phyloP scores from a whole-genome alignment of 202 grass and related monocot genomes.

The Eragrostis tef region DNA sequence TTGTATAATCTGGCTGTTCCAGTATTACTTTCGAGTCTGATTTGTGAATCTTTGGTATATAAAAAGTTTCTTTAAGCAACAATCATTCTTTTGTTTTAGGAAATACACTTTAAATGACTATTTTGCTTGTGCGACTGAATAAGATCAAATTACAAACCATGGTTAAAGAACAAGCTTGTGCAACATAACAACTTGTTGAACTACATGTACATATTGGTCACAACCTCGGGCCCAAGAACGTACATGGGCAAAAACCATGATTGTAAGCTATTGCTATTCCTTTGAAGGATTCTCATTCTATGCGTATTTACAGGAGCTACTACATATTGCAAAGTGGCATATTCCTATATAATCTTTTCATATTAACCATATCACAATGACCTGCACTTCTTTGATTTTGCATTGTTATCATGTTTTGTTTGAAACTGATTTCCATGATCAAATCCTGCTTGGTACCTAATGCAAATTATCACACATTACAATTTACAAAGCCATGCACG shows the following conservation, averaged over 20 bases:
- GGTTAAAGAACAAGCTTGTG: background rate
- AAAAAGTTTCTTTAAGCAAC: conserved; percentile 24
- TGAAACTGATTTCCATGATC: conserved; percentile 6
- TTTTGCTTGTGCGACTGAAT: background rate
- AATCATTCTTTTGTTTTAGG: background rate
- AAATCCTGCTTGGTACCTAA: conserved; percentile 17
- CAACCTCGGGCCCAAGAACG: background rate
- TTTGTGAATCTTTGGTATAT: conserved; percentile 16
- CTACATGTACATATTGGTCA: background rate
- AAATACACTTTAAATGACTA: background rate
- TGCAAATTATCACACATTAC: conserved; percentile 28
- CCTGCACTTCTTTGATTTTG: background rate
- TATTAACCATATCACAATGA: conserved; percentile 10
- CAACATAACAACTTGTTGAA: background rate
- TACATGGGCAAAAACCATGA: background rate
- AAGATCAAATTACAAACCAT: background rate
- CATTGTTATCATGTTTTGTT: conserved; percentile 16
- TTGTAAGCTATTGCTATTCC: background rate
- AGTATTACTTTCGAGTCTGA: conserved; percentile 14
- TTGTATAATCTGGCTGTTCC: conserved; percentile 30
- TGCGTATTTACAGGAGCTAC: background rate
- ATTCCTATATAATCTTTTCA: background rate
- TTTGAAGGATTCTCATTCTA: background rate
- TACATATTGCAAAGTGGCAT: conserved; percentile 6
- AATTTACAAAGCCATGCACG: conserved; percentile 14